Percentiles rank a stretch among this genome's conserved stretches.
phyloP scores from a whole-genome alignment of 2,329 filamentous ascomycete genomes.

The Sphaerulina populicola region DNA sequence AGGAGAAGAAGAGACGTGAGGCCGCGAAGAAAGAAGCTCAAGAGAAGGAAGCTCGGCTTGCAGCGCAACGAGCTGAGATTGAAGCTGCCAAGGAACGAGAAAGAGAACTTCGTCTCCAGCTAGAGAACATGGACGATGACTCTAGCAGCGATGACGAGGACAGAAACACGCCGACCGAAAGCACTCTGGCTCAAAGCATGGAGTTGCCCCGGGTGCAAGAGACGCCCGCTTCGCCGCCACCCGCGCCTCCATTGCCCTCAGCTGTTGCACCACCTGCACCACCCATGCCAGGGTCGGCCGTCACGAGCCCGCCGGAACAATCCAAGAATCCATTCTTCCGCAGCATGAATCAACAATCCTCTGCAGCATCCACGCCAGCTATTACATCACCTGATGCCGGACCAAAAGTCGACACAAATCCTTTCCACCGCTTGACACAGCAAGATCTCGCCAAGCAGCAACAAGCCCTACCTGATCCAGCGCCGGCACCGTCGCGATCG shows the following conservation, averaged over 20 bases:
- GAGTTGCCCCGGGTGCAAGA: constrained; percentile 45
- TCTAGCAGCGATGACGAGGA: constrained; percentile 62
- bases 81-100: constrained; percentile 86
- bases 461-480: constrained; percentile 43
- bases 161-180: constrained; percentile 57
- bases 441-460: constrained; percentile 47
- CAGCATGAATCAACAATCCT: constrained; percentile 60
- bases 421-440: constrained; percentile 80
- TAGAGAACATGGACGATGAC: constrained; percentile 68
- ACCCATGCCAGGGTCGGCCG: constrained; percentile 18
- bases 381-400: constrained; percentile 32
- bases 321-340: constrained; percentile 94
- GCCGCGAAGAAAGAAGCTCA: constrained; percentile 77
- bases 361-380: constrained; percentile 36
- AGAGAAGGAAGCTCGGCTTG: constrained; percentile 77
- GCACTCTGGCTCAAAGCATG: constrained; percentile 51
- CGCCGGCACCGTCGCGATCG: constrained; percentile 43
- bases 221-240: constrained; percentile 39
- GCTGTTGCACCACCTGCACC: constrained; percentile 16
- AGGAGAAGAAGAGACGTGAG: constrained; percentile 89
- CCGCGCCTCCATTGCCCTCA: constrained; percentile 32
- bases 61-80: constrained; percentile 79
- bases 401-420: constrained; percentile 67
- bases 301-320: constrained; percentile 52
- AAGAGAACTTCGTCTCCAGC: constrained; percentile 76